Percentiles rank a stretch among this genome's conserved stretches.
These are phyloP conservation scores for Hippophae gyantsensis DNA, from an alignment of 306 rosid species.

Conservation along the genomic window DNA sequence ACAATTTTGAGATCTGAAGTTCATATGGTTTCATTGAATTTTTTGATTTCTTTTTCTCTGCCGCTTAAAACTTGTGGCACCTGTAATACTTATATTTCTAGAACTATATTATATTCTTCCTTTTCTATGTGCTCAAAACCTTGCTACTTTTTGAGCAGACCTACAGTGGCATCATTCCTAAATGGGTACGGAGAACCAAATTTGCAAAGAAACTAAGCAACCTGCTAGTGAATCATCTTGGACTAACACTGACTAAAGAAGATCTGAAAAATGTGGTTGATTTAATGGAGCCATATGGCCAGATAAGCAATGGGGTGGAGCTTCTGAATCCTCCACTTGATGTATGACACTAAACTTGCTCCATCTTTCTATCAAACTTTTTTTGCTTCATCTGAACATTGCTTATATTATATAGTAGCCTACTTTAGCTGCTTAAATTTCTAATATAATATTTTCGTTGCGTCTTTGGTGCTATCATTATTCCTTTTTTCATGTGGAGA, in stretches of 20 bases:
- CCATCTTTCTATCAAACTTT: background rate
- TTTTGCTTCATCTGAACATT: no score
- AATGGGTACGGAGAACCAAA: conserved; percentile 56
- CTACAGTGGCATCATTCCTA: conserved; percentile 55
- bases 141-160: conserved; percentile 47
- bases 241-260: conserved; percentile 62
- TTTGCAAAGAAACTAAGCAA: conserved; percentile 37
- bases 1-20: no score
- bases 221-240: conserved; percentile 77
- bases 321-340: conserved; percentile 80
- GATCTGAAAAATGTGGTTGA: conserved; percentile 82
- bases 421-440: no score
- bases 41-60: background rate
- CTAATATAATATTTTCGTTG: no score
- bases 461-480: no score
- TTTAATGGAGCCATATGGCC: conserved; percentile 97
- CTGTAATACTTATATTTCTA: background rate
- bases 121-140: conserved; percentile 8
- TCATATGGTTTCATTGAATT: no score
- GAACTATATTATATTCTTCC: conserved; percentile 10
- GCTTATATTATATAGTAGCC: no score
- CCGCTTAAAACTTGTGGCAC: background rate
- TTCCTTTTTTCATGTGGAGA: no score
- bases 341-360: conserved; percentile 43
- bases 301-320: conserved; percentile 92